Percentiles rank a stretch among this genome's conserved stretches.
These are phyloP conservation scores for Vigna reflexopilosa DNA, from an alignment of 306 rosid genomes.

Conservation along the genomic window DNA sequence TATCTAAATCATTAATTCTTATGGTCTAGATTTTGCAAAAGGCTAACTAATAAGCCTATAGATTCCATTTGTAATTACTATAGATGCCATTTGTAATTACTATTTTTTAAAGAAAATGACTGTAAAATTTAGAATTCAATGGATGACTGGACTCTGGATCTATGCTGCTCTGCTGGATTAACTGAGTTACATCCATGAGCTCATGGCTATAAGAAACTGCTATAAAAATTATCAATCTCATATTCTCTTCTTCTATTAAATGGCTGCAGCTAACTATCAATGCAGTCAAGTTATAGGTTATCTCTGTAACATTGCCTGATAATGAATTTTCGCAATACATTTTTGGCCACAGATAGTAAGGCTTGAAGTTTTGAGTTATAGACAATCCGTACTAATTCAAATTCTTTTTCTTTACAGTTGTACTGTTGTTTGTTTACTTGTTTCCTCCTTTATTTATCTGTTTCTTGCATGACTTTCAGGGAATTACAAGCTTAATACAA, in stretches of 20 bases:
- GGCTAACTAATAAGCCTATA: background rate
- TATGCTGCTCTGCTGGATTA: slow-evolving; percentile 33
- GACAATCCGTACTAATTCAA: slow-evolving; percentile 1
- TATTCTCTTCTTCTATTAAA: background rate
- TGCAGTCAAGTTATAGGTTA: background rate
- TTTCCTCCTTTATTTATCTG: slow-evolving; percentile 27
- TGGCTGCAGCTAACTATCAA: slow-evolving; percentile 2
- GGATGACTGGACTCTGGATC: slow-evolving; percentile 9
- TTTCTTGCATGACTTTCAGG: slow-evolving; percentile 40
- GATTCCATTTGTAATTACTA: background rate
- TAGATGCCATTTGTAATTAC: slow-evolving; percentile 20
- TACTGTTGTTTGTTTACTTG: slow-evolving; percentile 18
- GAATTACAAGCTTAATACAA: slow-evolving; percentile 38
- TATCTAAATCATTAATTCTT: slow-evolving; percentile 24
- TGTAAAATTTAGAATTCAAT: slow-evolving; percentile 21
- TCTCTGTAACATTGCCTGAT: slow-evolving; percentile 15
- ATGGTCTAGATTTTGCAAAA: slow-evolving; percentile 37
- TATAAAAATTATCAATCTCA: slow-evolving; percentile 1
- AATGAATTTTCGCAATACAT: background rate
- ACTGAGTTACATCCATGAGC: slow-evolving; percentile 11
- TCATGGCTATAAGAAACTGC: slow-evolving; percentile 3
- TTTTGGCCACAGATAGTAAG: slow-evolving; percentile 13
- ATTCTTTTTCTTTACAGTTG: slow-evolving; percentile 21
- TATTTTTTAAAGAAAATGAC: slow-evolving; percentile 27
- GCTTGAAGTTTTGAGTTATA: background rate